These are phyloP conservation scores for Sporothrix luriei DNA, from an alignment of 2,329 filamentous ascomycete genomes.

Conservation along the genomic window DNA sequence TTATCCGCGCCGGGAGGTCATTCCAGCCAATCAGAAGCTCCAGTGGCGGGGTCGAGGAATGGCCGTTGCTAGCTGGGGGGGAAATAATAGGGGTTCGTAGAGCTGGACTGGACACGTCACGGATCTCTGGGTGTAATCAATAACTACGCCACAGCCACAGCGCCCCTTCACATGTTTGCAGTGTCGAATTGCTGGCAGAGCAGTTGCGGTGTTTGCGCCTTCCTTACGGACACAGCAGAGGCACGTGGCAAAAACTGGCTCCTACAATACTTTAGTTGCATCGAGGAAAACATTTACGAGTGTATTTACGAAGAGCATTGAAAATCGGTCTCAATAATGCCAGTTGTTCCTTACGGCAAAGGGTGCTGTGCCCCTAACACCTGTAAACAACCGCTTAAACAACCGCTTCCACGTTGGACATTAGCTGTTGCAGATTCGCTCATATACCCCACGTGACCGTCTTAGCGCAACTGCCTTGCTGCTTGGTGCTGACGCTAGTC, in stretches of 20 bases:
- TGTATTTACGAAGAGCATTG: no score
- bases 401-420: not conserved
- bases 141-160: not conserved
- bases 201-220: not conserved
- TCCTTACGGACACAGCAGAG: not conserved
- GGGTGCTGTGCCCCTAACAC: not conserved
- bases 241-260: no score
- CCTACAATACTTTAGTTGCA: no score
- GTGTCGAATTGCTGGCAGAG: not conserved
- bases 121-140: not conserved
- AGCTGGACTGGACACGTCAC: slow-evolving; percentile 27
- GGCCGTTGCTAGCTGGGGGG: slow-evolving; percentile 3
- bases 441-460: not conserved
- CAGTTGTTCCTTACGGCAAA: no score
- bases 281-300: no score
- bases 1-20: slow-evolving; percentile 33
- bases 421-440: not conserved
- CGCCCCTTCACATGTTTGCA: slow-evolving; percentile 4
- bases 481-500: slow-evolving; percentile 22
- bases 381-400: not conserved
- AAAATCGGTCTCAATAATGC: no score
- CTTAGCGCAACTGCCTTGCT: not conserved
- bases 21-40: slow-evolving; percentile 30
- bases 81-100: slow-evolving; percentile 29
- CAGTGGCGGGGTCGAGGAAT: slow-evolving; percentile 25